phyloP scores from a whole-genome alignment of 805 yeast species.

The Ogataea wickerhamii region DNA sequence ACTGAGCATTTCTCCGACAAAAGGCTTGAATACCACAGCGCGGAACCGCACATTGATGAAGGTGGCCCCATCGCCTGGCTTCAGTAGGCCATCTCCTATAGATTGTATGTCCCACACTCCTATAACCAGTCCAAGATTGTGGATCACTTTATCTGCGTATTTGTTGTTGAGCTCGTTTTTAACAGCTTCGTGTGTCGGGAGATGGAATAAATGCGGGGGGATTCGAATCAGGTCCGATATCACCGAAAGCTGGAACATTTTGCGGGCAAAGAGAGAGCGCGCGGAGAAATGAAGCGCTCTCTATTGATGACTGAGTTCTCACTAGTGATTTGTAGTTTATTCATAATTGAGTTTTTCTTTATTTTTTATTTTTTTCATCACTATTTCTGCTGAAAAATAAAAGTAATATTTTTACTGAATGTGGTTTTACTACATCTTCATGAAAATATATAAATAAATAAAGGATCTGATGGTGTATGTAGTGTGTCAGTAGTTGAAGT shows the following conservation, averaged over 20 bases:
- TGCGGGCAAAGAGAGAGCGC: too few relatives aligned
- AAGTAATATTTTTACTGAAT: too few relatives aligned
- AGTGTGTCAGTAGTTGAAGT: too few relatives aligned
- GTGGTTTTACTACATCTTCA: too few relatives aligned
- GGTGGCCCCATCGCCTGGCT: slow-evolving; percentile 93
- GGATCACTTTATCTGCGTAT: slow-evolving; percentile 81
- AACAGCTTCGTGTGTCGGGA: slow-evolving; percentile 69
- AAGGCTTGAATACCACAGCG: slow-evolving; percentile 84
- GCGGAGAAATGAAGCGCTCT: too few relatives aligned
- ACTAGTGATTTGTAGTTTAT: too few relatives aligned
- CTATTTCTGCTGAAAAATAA: too few relatives aligned
- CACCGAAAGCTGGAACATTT: slow-evolving; percentile 81
- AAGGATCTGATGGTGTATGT: too few relatives aligned
- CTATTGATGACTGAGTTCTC: too few relatives aligned
- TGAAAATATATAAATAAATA: too few relatives aligned
- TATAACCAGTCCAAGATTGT: slow-evolving; percentile 79
- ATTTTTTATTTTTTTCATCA: slow-evolving; percentile 2
- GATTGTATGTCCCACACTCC: slow-evolving; percentile 78
- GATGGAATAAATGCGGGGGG: slow-evolving; percentile 78
- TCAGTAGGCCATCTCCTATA: slow-evolving; percentile 84
- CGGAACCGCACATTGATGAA: slow-evolving; percentile 73
- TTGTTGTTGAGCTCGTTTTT: slow-evolving; percentile 78
- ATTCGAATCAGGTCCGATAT: slow-evolving; percentile 82
- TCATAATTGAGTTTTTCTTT: not conserved
- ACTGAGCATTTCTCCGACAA: slow-evolving; percentile 85